A percentile compares a stretch with the other conserved stretches of the same genome.
phyloP scores from a whole-genome alignment of 2,329 filamentous ascomycete species.

The Plectosphaerella plurivora region DNA sequence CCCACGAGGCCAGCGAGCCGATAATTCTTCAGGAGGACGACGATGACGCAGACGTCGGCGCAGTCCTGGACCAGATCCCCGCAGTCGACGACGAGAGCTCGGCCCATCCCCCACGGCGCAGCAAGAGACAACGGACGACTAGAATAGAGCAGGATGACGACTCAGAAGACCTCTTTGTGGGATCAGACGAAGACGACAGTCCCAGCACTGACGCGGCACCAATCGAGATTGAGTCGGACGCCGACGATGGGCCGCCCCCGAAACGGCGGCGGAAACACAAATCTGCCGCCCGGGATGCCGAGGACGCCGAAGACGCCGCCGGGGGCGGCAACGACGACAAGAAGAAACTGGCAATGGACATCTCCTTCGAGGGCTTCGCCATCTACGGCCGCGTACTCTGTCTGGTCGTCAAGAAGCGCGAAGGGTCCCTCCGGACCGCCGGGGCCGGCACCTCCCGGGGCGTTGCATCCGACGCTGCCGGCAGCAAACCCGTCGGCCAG shows the following conservation, averaged over 20 bases:
- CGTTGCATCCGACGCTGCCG: slow-evolving; percentile 15
- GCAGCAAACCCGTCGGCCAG: slow-evolving; percentile 50
- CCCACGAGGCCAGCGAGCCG: slow-evolving; percentile 26
- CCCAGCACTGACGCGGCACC: slow-evolving; percentile 22
- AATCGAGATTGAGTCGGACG: slow-evolving; percentile 33
- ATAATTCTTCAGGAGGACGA: slow-evolving; percentile 51
- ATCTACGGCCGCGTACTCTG: slow-evolving; percentile 93
- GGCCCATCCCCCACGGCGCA: slow-evolving; percentile 11
- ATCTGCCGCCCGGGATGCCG: slow-evolving; percentile 20
- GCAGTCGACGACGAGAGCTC: slow-evolving; percentile 22
- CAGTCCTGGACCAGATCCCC: slow-evolving; percentile 54
- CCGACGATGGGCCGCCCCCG: slow-evolving; percentile 27
- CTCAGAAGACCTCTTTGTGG: slow-evolving; percentile 20
- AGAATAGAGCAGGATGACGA: slow-evolving; percentile 22
- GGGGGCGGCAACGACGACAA: slow-evolving; percentile 58
- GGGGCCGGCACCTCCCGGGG: slow-evolving; percentile 22
- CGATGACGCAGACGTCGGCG: slow-evolving; percentile 51
- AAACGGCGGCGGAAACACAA: slow-evolving; percentile 40
- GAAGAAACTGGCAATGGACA: slow-evolving; percentile 84
- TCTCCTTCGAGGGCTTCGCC: slow-evolving; percentile 89
- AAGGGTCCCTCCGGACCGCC: slow-evolving; percentile 38
- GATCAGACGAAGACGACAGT: slow-evolving; percentile 22
- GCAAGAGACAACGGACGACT: slow-evolving; percentile 14
- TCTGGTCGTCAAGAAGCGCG: slow-evolving; percentile 77
- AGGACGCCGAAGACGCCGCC: slow-evolving; percentile 10